Evolutionary conservation across 2,329 filamentous ascomycete species (phyloP).

Genomic region (Chaetomium sp.): DNA sequence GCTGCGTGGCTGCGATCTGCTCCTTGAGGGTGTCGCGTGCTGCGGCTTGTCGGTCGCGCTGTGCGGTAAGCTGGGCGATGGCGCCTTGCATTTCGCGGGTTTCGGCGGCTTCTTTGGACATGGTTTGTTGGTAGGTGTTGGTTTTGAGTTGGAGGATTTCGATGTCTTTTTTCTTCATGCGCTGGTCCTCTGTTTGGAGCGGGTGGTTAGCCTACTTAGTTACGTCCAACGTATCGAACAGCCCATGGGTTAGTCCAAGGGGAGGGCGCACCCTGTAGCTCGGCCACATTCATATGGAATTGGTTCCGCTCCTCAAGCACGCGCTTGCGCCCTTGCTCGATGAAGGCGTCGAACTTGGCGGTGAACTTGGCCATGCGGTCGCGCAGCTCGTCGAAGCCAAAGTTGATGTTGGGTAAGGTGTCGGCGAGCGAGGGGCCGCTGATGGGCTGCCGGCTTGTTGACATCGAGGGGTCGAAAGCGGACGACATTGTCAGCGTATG

Average conservation of each 20-base stretch:
- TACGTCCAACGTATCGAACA: neutral
- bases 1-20: conserved; percentile 62
- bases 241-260: too few relatives aligned
- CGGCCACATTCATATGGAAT: conserved; percentile 83
- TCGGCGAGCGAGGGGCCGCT: conserved; percentile 63
- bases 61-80: conserved; percentile 50
- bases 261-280: conserved; percentile 66
- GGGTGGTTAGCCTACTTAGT: neutral
- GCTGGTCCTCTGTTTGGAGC: conserved; percentile 71
- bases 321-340: conserved; percentile 81
- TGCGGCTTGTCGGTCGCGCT: conserved; percentile 55
- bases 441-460: conserved; percentile 53
- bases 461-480: conserved; percentile 63
- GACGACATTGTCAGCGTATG: conserved; percentile 41
- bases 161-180: conserved; percentile 81
- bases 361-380: conserved; percentile 94
- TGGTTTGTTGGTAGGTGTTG: conserved; percentile 62
- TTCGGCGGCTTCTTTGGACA: conserved; percentile 72
- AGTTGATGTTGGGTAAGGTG: conserved; percentile 81
- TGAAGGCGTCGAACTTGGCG: conserved; percentile 83
- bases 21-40: conserved; percentile 50
- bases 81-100: conserved; percentile 65
- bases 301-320: conserved; percentile 91
- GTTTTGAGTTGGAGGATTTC: conserved; percentile 72
- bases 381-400: conserved; percentile 91